A percentile compares a stretch with the other conserved stretches of the same genome.
These are phyloP conservation scores for Phaeosphaeria sp. DNA, from an alignment of 2,329 filamentous ascomycete species.

Conservation along the genomic window DNA sequence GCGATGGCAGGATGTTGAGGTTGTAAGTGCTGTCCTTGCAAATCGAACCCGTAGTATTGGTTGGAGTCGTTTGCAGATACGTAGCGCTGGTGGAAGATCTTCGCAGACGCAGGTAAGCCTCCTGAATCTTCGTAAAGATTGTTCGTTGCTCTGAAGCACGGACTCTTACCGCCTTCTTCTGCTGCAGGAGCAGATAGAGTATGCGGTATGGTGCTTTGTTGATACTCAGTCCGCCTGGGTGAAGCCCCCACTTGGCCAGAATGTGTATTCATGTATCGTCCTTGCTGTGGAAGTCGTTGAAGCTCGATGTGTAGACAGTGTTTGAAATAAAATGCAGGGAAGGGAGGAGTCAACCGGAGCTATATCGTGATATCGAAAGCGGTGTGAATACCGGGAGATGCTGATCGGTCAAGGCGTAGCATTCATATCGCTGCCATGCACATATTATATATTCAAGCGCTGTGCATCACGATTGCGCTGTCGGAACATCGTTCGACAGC, in stretches of 20 bases:
- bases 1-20: slow-evolving; percentile 5
- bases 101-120: slow-evolving; percentile 8
- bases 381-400: too few relatives aligned
- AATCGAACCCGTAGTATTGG: slow-evolving; percentile 17
- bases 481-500: slow-evolving; percentile 1
- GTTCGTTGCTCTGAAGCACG: slow-evolving; percentile 7
- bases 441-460: slow-evolving; percentile 13
- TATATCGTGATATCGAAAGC: background rate
- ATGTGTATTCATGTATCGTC: slow-evolving; percentile 19
- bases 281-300: background rate
- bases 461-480: slow-evolving; percentile 5
- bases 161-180: background rate
- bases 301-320: slow-evolving; percentile 1
- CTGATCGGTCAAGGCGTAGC: slow-evolving; percentile 16
- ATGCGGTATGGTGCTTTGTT: background rate
- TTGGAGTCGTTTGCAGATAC: slow-evolving; percentile 21
- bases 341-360: background rate
- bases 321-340: slow-evolving; percentile 4
- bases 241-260: slow-evolving; percentile 5
- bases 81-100: slow-evolving; percentile 1
- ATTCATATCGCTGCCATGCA: background rate
- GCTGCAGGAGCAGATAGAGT: background rate
- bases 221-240: slow-evolving; percentile 2
- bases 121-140: background rate
- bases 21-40: slow-evolving; percentile 9